These are phyloP conservation scores for Penicillium vulpinum DNA, from an alignment of 2,329 filamentous ascomycete species.

Conservation along the genomic window DNA sequence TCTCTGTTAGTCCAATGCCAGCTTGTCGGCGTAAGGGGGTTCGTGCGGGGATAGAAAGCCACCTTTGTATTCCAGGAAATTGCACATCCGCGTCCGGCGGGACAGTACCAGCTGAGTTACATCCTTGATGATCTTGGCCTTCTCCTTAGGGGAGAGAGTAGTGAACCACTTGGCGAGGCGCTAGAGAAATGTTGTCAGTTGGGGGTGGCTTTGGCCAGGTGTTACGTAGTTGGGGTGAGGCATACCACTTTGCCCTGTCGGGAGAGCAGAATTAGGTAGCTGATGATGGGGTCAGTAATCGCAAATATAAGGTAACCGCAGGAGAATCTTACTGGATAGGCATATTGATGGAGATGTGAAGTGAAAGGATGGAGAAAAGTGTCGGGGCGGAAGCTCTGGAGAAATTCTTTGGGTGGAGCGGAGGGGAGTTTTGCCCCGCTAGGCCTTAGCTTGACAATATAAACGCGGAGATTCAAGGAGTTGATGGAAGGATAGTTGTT, in stretches of 20 bases:
- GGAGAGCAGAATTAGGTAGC: constrained; percentile 96
- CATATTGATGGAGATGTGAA: constrained; percentile 27
- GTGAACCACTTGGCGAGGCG: constrained; percentile 99
- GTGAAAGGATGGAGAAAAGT: constrained; percentile 21
- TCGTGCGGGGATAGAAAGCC: constrained; percentile 13
- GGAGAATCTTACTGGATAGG: constrained; percentile 35
- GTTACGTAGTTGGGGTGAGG: constrained; percentile 38
- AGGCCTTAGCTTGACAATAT: constrained; percentile 20
- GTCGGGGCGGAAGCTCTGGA: constrained; percentile 27
- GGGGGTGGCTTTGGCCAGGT: constrained; percentile 23
- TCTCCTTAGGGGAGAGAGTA: constrained; percentile 94
- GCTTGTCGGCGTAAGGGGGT: constrained; percentile 1
- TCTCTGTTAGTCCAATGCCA: neutral
- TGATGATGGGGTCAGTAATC: constrained; percentile 42
- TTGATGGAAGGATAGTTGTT: neutral
- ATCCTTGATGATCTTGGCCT: constrained; percentile 99
- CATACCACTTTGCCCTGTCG: constrained; percentile 98
- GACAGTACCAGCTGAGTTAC: constrained; percentile 96
- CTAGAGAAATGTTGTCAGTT: constrained; percentile 53
- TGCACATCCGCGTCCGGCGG: constrained; percentile 97
- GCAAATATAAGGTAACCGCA: neutral
- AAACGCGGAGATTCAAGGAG: constrained; percentile 1
- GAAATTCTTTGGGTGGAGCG: constrained; percentile 29
- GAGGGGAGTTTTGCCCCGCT: constrained; percentile 26
- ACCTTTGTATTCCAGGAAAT: constrained; percentile 99